phyloP scores from a whole-genome alignment of 2,329 filamentous ascomycete species.

The Plenodomus biglobosus region DNA sequence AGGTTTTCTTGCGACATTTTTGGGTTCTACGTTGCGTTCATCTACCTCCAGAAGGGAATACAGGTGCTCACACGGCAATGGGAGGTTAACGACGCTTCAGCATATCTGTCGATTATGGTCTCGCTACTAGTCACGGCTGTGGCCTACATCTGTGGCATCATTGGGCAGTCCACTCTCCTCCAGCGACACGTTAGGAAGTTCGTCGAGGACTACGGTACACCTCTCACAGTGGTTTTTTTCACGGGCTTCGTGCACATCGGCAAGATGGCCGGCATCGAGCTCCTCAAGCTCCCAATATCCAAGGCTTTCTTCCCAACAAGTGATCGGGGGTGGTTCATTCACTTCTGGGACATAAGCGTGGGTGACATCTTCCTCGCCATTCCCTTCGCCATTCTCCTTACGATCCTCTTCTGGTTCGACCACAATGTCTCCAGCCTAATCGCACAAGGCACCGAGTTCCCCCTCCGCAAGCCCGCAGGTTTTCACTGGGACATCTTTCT shows the following conservation, averaged over 20 bases:
- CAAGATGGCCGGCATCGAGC: constrained; percentile 69
- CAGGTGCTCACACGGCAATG: constrained; percentile 81
- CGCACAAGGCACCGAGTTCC: constrained; percentile 59
- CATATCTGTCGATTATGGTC: constrained; percentile 76
- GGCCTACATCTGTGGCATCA: constrained; percentile 71
- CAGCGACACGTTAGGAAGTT: constrained; percentile 76
- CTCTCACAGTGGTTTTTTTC: constrained; percentile 69
- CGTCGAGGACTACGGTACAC: constrained; percentile 86
- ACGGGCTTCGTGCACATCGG: constrained; percentile 87
- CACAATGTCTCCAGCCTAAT: constrained; percentile 68
- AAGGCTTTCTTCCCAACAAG: constrained; percentile 77
- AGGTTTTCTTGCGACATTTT: constrained; percentile 93
- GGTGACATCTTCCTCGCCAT: constrained; percentile 78
- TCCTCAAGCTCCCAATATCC: constrained; percentile 73
- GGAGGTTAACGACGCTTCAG: constrained; percentile 60
- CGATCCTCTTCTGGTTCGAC: constrained; percentile 86
- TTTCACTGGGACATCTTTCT: constrained; percentile 65
- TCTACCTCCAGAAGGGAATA: constrained; percentile 88
- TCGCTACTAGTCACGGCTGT: constrained; percentile 76
- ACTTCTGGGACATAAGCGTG: constrained; percentile 76
- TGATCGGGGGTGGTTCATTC: constrained; percentile 73
- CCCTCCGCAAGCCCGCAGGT: constrained; percentile 60
- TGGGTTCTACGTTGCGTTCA: constrained; percentile 89
- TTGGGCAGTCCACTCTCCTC: constrained; percentile 73
- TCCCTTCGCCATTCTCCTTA: constrained; percentile 82